A percentile compares a stretch with the other conserved stretches of the same genome.
These are phyloP conservation scores for Rhipidocladum racemiflorum DNA, from an alignment of 176 grass and related monocot species.

Conservation along the genomic window DNA sequence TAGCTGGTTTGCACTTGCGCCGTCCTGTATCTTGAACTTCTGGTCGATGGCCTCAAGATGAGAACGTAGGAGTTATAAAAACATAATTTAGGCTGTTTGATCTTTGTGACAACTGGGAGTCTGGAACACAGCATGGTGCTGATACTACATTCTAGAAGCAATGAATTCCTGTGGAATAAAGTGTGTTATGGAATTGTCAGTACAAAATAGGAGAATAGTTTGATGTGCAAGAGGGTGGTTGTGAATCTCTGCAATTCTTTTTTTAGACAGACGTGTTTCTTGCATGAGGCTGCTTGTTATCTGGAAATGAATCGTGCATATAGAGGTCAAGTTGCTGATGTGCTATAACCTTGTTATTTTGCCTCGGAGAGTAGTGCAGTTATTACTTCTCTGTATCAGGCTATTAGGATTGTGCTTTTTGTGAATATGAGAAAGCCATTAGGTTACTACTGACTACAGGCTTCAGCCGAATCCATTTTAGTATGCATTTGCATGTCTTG, in stretches of 20 bases:
- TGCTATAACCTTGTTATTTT: not conserved
- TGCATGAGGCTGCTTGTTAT: constrained; percentile 1
- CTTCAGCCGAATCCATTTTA: not conserved
- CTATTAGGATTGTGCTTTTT: not conserved
- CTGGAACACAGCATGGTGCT: not conserved
- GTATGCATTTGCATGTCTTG: not conserved
- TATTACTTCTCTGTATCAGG: not conserved
- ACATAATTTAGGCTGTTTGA: constrained; percentile 13
- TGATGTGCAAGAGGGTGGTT: constrained; percentile 18
- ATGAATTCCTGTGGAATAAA: not conserved
- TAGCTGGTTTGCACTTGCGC: constrained; percentile 88
- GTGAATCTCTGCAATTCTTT: constrained; percentile 13
- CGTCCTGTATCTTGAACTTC: constrained; percentile 85
- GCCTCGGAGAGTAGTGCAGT: not conserved
- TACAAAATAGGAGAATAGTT: constrained; percentile 53
- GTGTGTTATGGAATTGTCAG: constrained; percentile 3
- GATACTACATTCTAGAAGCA: constrained; percentile 10
- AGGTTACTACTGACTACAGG: not conserved
- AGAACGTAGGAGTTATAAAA: constrained; percentile 4
- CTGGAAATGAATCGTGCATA: not conserved
- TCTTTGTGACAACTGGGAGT: constrained; percentile 10
- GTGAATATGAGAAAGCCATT: not conserved
- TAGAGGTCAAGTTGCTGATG: not conserved
- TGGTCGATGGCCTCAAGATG: constrained; percentile 78
- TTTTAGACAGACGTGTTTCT: not conserved